Evolutionary conservation across 1,284 basidiomycete species (phyloP).

Genomic region (Cryptococcus sp.): DNA sequence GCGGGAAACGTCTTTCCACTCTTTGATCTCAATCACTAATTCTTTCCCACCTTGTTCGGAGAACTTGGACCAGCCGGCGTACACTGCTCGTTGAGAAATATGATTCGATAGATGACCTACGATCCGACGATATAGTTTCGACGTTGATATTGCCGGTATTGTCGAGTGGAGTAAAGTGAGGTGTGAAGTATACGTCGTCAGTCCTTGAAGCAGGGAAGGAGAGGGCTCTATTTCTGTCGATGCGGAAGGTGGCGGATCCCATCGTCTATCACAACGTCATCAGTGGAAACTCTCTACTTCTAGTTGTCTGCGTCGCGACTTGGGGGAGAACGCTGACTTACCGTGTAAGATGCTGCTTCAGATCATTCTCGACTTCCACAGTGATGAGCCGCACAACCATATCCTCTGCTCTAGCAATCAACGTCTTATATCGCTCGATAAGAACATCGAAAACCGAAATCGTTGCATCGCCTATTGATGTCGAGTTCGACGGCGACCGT

Average conservation of each 20-base stretch:
- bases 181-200: slow-evolving; percentile 72
- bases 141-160: slow-evolving; percentile 62
- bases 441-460: slow-evolving; percentile 76
- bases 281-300: not conserved
- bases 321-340: slow-evolving; percentile 23
- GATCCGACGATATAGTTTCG: slow-evolving; percentile 68
- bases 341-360: slow-evolving; percentile 68
- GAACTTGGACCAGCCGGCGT: slow-evolving; percentile 67
- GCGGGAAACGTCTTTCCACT: slow-evolving; percentile 73
- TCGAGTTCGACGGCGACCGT: not conserved
- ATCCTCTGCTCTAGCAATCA: slow-evolving; percentile 74
- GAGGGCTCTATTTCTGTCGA: slow-evolving; percentile 55
- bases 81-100: slow-evolving; percentile 78
- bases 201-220: slow-evolving; percentile 66
- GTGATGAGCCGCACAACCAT: slow-evolving; percentile 79
- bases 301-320: not conserved
- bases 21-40: slow-evolving; percentile 67
- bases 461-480: not conserved
- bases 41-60: slow-evolving; percentile 59
- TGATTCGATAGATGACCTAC: slow-evolving; percentile 68
- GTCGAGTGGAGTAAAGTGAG: slow-evolving; percentile 64
- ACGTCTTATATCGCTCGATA: slow-evolving; percentile 62
- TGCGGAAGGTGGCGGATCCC: slow-evolving; percentile 38
- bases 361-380: slow-evolving; percentile 70
- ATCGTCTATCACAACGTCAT: slow-evolving; percentile 37